These are phyloP conservation scores for Stellera chamaejasme DNA, from an alignment of 345 rosid species.

Conservation along the genomic window DNA sequence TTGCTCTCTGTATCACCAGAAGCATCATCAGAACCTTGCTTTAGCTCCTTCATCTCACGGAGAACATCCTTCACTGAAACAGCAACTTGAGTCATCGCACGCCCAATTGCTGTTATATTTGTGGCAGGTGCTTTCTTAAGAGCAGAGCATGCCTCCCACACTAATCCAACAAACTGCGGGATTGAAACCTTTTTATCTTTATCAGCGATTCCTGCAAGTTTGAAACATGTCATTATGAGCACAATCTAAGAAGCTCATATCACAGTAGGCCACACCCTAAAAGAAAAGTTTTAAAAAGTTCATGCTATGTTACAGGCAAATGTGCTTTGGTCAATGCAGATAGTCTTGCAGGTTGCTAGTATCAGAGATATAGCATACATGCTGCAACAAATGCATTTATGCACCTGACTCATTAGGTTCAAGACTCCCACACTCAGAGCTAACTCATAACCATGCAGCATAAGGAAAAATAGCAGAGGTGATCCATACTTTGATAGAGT, in stretches of 20 bases:
- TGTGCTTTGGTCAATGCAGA: no score
- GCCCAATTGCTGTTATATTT: conserved; percentile 69
- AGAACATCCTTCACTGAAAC: conserved; percentile 89
- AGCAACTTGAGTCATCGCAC: conserved; percentile 78
- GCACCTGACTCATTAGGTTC: no score
- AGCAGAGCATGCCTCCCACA: conserved; percentile 84
- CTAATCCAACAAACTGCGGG: conserved; percentile 65
- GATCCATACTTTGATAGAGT: no score
- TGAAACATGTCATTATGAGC: neutral
- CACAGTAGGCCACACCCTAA: neutral
- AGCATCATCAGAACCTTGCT: conserved; percentile 38
- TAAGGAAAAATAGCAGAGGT: no score
- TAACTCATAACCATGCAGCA: no score
- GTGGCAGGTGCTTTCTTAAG: conserved; percentile 78
- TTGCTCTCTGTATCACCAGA: neutral
- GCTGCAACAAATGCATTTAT: no score
- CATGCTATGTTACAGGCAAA: no score
- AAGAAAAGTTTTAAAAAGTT: no score
- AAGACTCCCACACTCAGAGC: no score
- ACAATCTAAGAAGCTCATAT: neutral
- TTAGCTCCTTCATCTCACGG: conserved; percentile 93
- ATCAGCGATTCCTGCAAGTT: conserved; percentile 40
- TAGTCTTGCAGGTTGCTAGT: no score
- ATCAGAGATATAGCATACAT: no score
- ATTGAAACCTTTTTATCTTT: conserved; percentile 34